phyloP scores from a whole-genome alignment of 208 protist genomes.

The Leishmania mexicana region DNA sequence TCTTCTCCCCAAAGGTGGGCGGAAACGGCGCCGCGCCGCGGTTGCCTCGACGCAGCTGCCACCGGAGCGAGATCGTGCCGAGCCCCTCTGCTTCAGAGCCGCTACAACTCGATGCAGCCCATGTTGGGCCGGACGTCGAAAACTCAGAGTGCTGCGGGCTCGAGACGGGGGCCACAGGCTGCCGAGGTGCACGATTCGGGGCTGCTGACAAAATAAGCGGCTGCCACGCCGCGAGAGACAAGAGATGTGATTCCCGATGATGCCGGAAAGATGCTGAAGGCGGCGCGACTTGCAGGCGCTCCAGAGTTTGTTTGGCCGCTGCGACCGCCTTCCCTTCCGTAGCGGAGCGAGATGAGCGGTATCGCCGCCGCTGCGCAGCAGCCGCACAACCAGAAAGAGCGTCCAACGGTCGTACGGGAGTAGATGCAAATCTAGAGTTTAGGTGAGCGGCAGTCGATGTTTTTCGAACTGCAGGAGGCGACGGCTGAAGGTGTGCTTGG shows the following conservation, averaged over 20 bases:
- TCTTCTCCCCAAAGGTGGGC: neutral
- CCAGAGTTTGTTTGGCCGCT: slow-evolving; percentile 13
- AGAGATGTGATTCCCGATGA: neutral
- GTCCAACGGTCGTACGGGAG: neutral
- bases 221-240: slow-evolving; percentile 17
- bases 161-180: neutral
- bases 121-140: neutral
- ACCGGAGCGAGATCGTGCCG: neutral
- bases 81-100: neutral
- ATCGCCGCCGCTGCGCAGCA: neutral
- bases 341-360: too few relatives aligned
- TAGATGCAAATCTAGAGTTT: neutral
- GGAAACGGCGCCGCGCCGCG: neutral
- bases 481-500: neutral
- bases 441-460: neutral
- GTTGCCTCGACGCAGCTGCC: neutral
- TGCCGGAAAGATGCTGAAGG: neutral
- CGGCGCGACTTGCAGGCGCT: slow-evolving; percentile 5
- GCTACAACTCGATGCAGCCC: neutral
- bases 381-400: neutral
- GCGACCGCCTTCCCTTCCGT: neutral
- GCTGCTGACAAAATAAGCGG: slow-evolving; percentile 8
- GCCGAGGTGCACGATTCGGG: neutral
- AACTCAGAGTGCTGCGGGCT: neutral
- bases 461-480: neutral